Evolutionary conservation across 306 rosid species (phyloP).

Genomic region (Vigna trinervia): DNA sequence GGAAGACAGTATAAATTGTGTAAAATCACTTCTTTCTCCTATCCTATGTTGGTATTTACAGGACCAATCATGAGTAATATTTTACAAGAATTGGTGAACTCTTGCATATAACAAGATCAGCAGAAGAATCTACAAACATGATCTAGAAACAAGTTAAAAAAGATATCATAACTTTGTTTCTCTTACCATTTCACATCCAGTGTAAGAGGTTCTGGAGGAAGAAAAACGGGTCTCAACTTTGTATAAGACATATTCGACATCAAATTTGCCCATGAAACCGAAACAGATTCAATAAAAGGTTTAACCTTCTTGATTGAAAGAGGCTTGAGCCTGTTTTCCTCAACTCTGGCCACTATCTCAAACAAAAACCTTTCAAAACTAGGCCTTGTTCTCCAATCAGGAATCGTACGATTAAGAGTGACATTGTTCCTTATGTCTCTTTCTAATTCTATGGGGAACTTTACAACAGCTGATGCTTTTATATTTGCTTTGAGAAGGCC

Average conservation of each 20-base stretch:
- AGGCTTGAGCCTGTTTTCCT: constrained; percentile 58
- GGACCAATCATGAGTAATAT: constrained; percentile 31
- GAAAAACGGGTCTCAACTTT: constrained; percentile 68
- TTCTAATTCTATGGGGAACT: constrained; percentile 75
- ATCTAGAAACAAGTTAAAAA: constrained; percentile 31
- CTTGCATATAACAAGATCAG: constrained; percentile 39
- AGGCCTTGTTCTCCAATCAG: constrained; percentile 83
- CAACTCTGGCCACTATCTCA: constrained; percentile 71
- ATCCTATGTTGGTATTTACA: constrained; percentile 58
- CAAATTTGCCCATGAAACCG: constrained; percentile 77
- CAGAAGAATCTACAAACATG: constrained; percentile 34
- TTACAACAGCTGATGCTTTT: constrained; percentile 62
- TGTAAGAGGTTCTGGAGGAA: constrained; percentile 84
- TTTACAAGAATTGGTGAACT: constrained; percentile 46
- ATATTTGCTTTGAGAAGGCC: constrained; percentile 73
- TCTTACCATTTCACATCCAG: constrained; percentile 90
- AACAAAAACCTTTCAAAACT: constrained; percentile 64
- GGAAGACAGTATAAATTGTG: constrained; percentile 22
- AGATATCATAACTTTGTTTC: constrained; percentile 43
- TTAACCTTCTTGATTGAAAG: constrained; percentile 60
- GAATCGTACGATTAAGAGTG: constrained; percentile 41
- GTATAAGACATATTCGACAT: constrained; percentile 84
- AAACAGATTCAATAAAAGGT: constrained; percentile 66
- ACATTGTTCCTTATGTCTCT: constrained; percentile 49
- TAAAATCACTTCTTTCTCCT: constrained; percentile 34